Evolutionary conservation across 1,139 yeast genomes (phyloP), one percentile per base, ranked within the genome.

Genomic region (Arxiozyma slooffiae): DNA sequence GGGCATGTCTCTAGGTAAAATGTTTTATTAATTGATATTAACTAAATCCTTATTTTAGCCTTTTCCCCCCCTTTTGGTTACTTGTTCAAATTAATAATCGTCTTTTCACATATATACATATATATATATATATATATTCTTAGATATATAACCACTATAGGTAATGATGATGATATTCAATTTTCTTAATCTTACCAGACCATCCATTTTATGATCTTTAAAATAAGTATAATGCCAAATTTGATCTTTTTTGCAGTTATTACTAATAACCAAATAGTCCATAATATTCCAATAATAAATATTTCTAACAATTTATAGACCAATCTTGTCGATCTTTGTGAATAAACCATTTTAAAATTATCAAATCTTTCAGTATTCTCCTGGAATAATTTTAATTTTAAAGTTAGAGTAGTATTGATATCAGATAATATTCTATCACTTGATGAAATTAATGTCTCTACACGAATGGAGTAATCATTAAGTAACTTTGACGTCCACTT

Each of bases 391-490:
- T 95, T 72, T 41, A 86, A 70, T 59, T 85, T 87, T 49, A 87
- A 69, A 34, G 89, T 79, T 48, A 87, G 70, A 0, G 94, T 83
- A 0, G 96, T 88, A 65, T 84, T 86, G 53, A 88, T 83, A 61
- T 86, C 95, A 56, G 92, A 85, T 52, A 85, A 78, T 22, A 86
- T 77, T 55, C 95, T 73, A 66, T 88, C 96, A 50, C 90, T 81
- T 44, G 77, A 74, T 22, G 84, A 79, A 41, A 88, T 71, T 51
- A 87, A 67, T 43, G 79, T 78, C 60, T 88, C 96, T 6, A 62
- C 60, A 37, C 65, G 57, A 40, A 64, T 59, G 17, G 68, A 57
- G 41, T 65, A 62, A 30, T 60, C 63, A 48, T 67, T 68, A 38
- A 67, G 48, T 20, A 61, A 52, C 49, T 53, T 59, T 4, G 63